These are phyloP conservation scores for Trichoderma orchidacearum DNA, from an alignment of 495 filamentous ascomycete species.

Conservation along the genomic window DNA sequence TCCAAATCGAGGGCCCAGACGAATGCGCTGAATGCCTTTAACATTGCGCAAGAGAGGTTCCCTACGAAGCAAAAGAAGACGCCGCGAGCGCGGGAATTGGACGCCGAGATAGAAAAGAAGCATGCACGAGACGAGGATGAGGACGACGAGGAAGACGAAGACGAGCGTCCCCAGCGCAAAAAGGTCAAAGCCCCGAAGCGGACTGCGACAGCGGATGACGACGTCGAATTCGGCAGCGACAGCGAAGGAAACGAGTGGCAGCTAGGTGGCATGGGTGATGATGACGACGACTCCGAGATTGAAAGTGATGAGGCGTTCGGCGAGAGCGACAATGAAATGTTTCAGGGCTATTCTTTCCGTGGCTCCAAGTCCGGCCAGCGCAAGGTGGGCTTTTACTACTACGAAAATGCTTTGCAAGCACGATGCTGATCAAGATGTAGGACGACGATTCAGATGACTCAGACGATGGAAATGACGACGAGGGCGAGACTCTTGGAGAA, in stretches of 20 bases:
- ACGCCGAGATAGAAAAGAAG: slow-evolving; percentile 23
- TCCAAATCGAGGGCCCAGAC: slow-evolving; percentile 28
- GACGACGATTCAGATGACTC: slow-evolving; percentile 45
- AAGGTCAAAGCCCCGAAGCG: slow-evolving; percentile 21
- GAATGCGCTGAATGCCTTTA: slow-evolving; percentile 67
- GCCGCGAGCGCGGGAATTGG: slow-evolving; percentile 28
- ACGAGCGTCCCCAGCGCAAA: slow-evolving; percentile 35
- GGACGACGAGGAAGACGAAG: slow-evolving; percentile 40
- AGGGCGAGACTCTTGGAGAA: slow-evolving; percentile 45
- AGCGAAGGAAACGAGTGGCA: slow-evolving; percentile 85
- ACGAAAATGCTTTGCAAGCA: slow-evolving; percentile 7
- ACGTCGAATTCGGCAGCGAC: slow-evolving; percentile 54
- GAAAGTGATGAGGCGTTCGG: slow-evolving; percentile 93
- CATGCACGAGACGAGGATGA: slow-evolving; percentile 32
- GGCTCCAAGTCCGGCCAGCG: slow-evolving; percentile 35
- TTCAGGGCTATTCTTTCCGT: slow-evolving; percentile 61
- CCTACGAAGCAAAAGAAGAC: slow-evolving; percentile 20
- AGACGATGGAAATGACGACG: slow-evolving; percentile 29
- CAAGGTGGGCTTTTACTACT: slow-evolving; percentile 15
- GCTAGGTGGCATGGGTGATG: slow-evolving; percentile 52
- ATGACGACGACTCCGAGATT: slow-evolving; percentile 68
- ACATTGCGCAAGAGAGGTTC: slow-evolving; percentile 58
- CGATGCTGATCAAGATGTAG: slow-evolving; percentile 38
- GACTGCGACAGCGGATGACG: slow-evolving; percentile 30
- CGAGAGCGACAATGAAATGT: slow-evolving; percentile 71